Conservation (phyloP, 2,329 filamentous ascomycete species). For the Xylaria sp. region DNA sequence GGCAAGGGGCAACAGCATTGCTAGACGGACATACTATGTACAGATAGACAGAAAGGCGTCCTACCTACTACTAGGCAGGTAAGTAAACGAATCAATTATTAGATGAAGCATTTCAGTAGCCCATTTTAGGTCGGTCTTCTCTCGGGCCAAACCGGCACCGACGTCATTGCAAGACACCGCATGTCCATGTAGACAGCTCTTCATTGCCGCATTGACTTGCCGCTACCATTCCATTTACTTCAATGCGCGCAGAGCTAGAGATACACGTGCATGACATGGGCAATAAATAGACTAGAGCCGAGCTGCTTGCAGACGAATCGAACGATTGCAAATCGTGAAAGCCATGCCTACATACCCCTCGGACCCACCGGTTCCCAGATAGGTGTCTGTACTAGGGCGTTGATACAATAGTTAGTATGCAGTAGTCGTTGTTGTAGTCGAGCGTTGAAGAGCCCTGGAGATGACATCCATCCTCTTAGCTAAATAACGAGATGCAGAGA, state of each 20-base stretch:
- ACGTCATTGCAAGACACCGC: background rate
- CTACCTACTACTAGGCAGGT: too few relatives aligned
- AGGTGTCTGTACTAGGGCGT: too few relatives aligned
- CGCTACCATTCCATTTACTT: background rate
- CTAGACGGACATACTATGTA: background rate
- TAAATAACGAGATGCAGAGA: conserved; percentile 28
- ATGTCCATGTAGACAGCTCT: background rate
- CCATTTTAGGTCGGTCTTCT: too few relatives aligned
- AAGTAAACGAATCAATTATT: too few relatives aligned
- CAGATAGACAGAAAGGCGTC: too few relatives aligned
- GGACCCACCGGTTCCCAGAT: background rate
- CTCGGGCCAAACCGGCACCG: too few relatives aligned
- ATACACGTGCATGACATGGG: too few relatives aligned
- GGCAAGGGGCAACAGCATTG: background rate
- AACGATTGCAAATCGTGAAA: background rate
- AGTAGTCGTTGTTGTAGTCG: too few relatives aligned
- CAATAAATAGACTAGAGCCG: too few relatives aligned
- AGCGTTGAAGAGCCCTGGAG: conserved; percentile 9
- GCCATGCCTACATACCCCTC: background rate
- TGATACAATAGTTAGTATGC: too few relatives aligned
- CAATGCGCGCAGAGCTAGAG: background rate
- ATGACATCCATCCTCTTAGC: conserved; percentile 8
- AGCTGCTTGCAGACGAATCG: too few relatives aligned
- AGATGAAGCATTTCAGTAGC: too few relatives aligned
- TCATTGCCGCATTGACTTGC: background rate